These are phyloP conservation scores for Fraxinus sp. DNA, from an alignment of 305 asterid genomes.

Conservation along the genomic window DNA sequence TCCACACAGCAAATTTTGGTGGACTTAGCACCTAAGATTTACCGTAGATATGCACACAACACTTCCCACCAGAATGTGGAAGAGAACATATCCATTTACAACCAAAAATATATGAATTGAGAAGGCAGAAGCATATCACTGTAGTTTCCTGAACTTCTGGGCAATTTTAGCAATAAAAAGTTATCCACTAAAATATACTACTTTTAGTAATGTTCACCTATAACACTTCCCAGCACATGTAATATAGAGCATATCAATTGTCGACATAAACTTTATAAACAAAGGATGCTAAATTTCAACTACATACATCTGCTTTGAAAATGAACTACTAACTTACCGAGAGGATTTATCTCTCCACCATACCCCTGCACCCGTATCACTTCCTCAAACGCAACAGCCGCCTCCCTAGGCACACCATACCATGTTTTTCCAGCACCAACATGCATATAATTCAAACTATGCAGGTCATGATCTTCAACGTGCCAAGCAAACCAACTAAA, in stretches of 20 bases:
- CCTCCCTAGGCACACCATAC: constrained; percentile 97
- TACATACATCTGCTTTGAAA: constrained; percentile 2
- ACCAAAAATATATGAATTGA: background rate
- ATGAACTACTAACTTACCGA: constrained; percentile 50
- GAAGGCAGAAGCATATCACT: background rate
- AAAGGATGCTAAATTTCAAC: constrained; percentile 5
- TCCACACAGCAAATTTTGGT: background rate
- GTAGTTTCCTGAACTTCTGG: background rate
- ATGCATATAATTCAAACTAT: constrained; percentile 94
- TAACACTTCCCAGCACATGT: background rate
- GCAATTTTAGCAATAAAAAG: background rate
- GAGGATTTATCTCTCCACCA: constrained; percentile 95
- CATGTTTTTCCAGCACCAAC: constrained; percentile 92
- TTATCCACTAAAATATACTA: constrained; percentile 5
- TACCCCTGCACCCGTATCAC: constrained; percentile 92
- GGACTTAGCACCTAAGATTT: background rate
- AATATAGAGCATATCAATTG: constrained; percentile 14
- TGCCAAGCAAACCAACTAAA: constrained; percentile 99
- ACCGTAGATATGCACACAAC: background rate
- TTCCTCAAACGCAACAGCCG: constrained; percentile 94
- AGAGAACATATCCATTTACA: background rate
- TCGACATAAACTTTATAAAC: constrained; percentile 11
- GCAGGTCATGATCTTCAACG: constrained; percentile 99
- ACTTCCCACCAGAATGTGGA: background rate
- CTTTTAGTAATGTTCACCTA: constrained; percentile 1